Evolutionary conservation across 176 grass and related monocot species (phyloP), one percentile per base, ranked within the genome.

Genomic region (Stipa capillata): DNA sequence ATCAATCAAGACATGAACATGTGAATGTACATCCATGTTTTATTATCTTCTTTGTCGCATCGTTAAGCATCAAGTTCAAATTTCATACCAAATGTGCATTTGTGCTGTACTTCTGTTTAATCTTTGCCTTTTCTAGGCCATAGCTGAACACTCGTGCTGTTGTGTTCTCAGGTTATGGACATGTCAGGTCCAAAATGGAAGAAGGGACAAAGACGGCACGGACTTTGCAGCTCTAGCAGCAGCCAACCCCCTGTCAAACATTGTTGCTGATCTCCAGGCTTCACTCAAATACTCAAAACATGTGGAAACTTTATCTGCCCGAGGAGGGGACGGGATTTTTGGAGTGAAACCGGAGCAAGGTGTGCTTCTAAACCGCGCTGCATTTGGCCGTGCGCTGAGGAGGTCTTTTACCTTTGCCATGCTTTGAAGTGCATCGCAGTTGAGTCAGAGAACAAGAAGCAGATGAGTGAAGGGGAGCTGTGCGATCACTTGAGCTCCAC

Each of bases 321-420:
- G 1, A 0, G 79, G 75, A 1, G 16, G 75, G 0, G 27, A 51
- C 17, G 54, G 82, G 2, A 8, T 88, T 28, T 82, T 93, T 4
- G 16, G 61, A 7, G 60, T 78, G 5, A 23, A 9, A 0, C 29
- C 7, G 0, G 18, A 66, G 17, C 59, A 85, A 18, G 83, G 76
- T 4, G 0, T 2, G 20, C 82, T 93, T 58, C 56, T 97, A 7
- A 77, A 71, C 31, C 25, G 45, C 0, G 73, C 82, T 7, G n/a
- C 79, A 51, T 86, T 93, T 54, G 93, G 93, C 13, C 88, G 28
- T 79, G 87, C 6, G 43, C 80, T 1, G 91, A 93, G 60, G 91
- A 97, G 79, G 32, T 86, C 17, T 97, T 97, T 58, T 97, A 91
- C 63, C 68, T 91, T 5, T 79, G 17, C 52, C 84, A 83, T 47